These are phyloP conservation scores for Fusarium tanahbumbuense DNA, from an alignment of 2,329 filamentous ascomycete species.

Conservation along the genomic window DNA sequence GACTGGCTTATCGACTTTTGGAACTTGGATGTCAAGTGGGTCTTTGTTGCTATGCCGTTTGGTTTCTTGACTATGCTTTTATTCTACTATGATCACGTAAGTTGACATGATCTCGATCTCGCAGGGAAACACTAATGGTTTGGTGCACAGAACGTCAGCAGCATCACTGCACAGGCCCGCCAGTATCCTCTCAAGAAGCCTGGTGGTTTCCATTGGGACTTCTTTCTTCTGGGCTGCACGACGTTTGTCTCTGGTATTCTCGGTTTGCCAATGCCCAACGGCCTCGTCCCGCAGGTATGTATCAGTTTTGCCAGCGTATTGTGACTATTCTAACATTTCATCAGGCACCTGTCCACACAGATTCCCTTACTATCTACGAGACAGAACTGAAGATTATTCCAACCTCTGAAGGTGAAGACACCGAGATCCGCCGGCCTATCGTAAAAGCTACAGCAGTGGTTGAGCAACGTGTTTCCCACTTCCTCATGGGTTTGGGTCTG, in stretches of 20 bases:
- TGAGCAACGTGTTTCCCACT: constrained; percentile 4
- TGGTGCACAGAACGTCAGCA: not conserved
- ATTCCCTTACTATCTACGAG: not conserved
- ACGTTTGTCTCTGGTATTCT: constrained; percentile 5
- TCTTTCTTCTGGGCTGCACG: constrained; percentile 1
- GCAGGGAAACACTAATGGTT: not conserved
- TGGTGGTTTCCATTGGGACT: constrained; percentile 8
- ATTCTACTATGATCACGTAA: constrained; percentile 5
- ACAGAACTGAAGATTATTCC: not conserved
- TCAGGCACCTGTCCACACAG: constrained; percentile 3
- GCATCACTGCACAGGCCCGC: constrained; percentile 1
- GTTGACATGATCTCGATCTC: not conserved
- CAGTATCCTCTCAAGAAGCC: constrained; percentile 6
- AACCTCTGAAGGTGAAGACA: not conserved
- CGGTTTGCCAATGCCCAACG: constrained; percentile 1
- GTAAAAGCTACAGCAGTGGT: not conserved
- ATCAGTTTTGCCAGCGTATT: fast-evolving
- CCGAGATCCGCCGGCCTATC: not conserved
- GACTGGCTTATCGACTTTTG: constrained; percentile 5
- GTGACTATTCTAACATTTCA: too few species aligned
- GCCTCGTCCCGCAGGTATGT: not conserved
- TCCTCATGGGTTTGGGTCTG: not conserved
- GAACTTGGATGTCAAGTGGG: constrained; percentile 2
- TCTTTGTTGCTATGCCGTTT: not conserved
- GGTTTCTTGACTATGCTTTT: constrained; percentile 6